Conservation (phyloP, 805 yeast genomes). For the Saturnispora dispora region DNA sequence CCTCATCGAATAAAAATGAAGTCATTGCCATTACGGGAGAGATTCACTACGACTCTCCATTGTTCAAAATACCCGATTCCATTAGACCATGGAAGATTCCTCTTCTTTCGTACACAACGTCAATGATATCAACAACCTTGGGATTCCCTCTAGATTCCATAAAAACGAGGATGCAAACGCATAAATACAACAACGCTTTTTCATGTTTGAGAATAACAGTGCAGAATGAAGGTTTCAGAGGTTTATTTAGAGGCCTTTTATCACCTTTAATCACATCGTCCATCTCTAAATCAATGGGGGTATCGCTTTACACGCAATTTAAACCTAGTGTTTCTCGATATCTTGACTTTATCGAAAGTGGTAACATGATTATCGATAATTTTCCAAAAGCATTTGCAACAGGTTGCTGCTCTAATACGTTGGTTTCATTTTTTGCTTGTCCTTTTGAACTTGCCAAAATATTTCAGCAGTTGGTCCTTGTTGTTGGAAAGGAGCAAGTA, state of each 20-base stretch:
- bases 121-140: conserved; percentile 53
- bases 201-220: conserved; percentile 52
- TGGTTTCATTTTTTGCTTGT: conserved; percentile 57
- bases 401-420: conserved; percentile 60
- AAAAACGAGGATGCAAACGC: conserved; percentile 80
- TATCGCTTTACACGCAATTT: conserved; percentile 48
- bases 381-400: conserved; percentile 42
- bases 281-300: conserved; percentile 54
- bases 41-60: conserved; percentile 36
- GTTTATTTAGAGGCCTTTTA: conserved; percentile 67
- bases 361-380: conserved; percentile 22
- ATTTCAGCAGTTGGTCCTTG: conserved; percentile 61
- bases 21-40: conserved; percentile 55
- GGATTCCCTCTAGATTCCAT: conserved; percentile 85
- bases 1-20: not conserved
- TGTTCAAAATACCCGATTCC: conserved; percentile 38
- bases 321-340: conserved; percentile 32
- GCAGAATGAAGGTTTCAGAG: conserved; percentile 52
- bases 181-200: conserved; percentile 46
- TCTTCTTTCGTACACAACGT: conserved; percentile 54
- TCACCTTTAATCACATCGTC: conserved; percentile 68
- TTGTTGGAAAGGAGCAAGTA: conserved; percentile 31
- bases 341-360: conserved; percentile 7
- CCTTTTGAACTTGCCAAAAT: conserved; percentile 83
- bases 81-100: conserved; percentile 48